A percentile compares a stretch with the other conserved stretches of the same genome.
These are phyloP conservation scores for Schizopora paradoxa DNA, from an alignment of 1,284 basidiomycete species.

Conservation along the genomic window DNA sequence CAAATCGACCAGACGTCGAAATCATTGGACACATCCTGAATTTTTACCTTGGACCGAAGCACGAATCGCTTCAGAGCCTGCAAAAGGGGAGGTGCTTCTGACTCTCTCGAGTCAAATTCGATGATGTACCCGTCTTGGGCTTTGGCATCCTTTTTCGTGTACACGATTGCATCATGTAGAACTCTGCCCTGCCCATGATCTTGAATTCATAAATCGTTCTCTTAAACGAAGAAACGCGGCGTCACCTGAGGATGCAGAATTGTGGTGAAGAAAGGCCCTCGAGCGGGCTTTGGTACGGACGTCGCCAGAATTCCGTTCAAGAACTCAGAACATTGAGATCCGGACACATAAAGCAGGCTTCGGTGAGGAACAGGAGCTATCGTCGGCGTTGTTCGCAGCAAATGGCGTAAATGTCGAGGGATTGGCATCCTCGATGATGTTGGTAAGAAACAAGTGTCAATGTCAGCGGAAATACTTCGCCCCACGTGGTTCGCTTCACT, in stretches of 20 bases:
- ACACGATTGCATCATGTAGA: slow-evolving; percentile 84
- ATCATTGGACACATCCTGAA: slow-evolving; percentile 70
- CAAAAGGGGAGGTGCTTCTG: slow-evolving; percentile 55
- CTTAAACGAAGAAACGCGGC: neutral
- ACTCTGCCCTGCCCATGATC: slow-evolving; percentile 69
- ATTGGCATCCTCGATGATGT: too few relatives aligned
- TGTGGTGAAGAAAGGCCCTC: slow-evolving; percentile 66
- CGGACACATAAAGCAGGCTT: slow-evolving; percentile 70
- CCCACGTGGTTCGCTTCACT: neutral
- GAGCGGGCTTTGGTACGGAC: slow-evolving; percentile 46
- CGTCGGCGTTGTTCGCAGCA: slow-evolving; percentile 49
- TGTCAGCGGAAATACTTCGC: too few relatives aligned
- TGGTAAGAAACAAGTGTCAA: too few relatives aligned
- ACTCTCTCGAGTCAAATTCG: slow-evolving; percentile 63
- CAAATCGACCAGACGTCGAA: slow-evolving; percentile 82
- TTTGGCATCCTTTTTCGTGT: slow-evolving; percentile 48
- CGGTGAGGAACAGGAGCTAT: slow-evolving; percentile 59
- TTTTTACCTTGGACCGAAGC: slow-evolving; percentile 83
- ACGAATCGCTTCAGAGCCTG: slow-evolving; percentile 79
- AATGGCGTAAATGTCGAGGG: slow-evolving; percentile 36
- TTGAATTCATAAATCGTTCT: slow-evolving; percentile 9
- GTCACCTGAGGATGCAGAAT: slow-evolving; percentile 85
- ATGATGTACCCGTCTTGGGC: slow-evolving; percentile 59
- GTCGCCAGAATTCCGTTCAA: slow-evolving; percentile 82
- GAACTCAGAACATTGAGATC: slow-evolving; percentile 80